Percentiles rank a stretch among this genome's conserved stretches.
Evolutionary conservation across 2,329 filamentous ascomycete species (phyloP).

Genomic region (Epichloe bromicola): DNA sequence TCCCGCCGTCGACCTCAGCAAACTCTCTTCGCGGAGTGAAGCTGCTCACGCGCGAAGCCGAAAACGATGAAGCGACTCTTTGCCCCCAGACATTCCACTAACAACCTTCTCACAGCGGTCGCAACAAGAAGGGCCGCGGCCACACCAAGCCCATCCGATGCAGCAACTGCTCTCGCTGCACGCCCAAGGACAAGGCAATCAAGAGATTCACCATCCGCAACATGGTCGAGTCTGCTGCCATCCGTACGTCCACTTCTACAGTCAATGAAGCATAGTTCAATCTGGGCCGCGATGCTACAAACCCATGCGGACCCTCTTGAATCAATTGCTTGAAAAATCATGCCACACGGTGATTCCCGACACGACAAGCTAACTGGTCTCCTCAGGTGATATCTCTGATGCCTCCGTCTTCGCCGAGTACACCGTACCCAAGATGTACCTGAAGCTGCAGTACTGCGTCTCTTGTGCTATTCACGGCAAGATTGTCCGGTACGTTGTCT

Average conservation of each 20-base stretch:
- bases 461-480: conserved; percentile 99
- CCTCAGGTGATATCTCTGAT: conserved; percentile 96
- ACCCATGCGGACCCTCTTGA: neutral
- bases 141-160: conserved; percentile 97
- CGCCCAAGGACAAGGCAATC: conserved; percentile 99
- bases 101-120: conserved; percentile 50
- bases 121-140: conserved; percentile 99
- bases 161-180: conserved; percentile 67
- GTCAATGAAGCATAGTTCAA: neutral
- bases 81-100: conserved; percentile 8
- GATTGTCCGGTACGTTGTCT: conserved; percentile 92
- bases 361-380: conserved; percentile 1
- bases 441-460: conserved; percentile 99
- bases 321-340: conserved; percentile 3
- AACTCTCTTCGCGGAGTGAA: conserved; percentile 5
- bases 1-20: conserved; percentile 2
- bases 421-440: conserved; percentile 99
- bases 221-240: conserved; percentile 99
- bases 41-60: conserved; percentile 4
- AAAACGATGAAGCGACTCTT: neutral
- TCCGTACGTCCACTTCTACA: conserved; percentile 58
- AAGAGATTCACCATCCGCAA: conserved; percentile 99
- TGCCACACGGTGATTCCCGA: neutral
- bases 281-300: neutral
- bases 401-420: conserved; percentile 99